A percentile compares a stretch with the other conserved stretches of the same genome.
Conservation (phyloP, 2,329 filamentous ascomycete genomes). For the Microsporum audouinii region DNA sequence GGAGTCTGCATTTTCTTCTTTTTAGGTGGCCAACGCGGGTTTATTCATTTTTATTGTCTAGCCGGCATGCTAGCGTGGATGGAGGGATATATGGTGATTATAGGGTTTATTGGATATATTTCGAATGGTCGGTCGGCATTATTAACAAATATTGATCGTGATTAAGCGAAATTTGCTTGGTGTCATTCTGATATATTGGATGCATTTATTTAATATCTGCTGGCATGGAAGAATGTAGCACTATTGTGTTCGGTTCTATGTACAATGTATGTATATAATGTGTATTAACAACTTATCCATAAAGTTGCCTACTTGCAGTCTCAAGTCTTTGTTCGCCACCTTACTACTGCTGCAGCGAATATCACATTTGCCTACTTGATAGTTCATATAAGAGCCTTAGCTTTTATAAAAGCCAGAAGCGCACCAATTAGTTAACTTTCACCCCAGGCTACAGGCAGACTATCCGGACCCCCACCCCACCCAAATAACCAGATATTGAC, state of each 20-base stretch:
- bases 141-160: neutral
- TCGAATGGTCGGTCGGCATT: neutral
- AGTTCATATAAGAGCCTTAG: neutral
- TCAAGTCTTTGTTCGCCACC: neutral
- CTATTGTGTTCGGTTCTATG: too few relatives aligned
- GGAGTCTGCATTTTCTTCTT: neutral
- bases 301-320: neutral
- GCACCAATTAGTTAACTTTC: neutral
- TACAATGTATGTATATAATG: too few relatives aligned
- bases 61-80: neutral
- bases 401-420: neutral
- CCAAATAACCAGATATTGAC: neutral
- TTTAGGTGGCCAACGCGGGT: neutral
- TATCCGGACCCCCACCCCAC: neutral
- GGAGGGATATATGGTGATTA: neutral
- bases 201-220: too few relatives aligned
- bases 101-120: neutral
- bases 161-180: neutral
- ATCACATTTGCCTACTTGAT: neutral
- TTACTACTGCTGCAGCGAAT: neutral
- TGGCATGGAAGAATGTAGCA: too few relatives aligned
- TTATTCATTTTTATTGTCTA: neutral
- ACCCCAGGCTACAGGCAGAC: neutral
- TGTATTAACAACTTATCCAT: neutral
- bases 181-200: too few relatives aligned